Evolutionary conservation across 495 filamentous ascomycete species (phyloP), one percentile per base, ranked within the genome.

Genomic region (Letharia lupina): DNA sequence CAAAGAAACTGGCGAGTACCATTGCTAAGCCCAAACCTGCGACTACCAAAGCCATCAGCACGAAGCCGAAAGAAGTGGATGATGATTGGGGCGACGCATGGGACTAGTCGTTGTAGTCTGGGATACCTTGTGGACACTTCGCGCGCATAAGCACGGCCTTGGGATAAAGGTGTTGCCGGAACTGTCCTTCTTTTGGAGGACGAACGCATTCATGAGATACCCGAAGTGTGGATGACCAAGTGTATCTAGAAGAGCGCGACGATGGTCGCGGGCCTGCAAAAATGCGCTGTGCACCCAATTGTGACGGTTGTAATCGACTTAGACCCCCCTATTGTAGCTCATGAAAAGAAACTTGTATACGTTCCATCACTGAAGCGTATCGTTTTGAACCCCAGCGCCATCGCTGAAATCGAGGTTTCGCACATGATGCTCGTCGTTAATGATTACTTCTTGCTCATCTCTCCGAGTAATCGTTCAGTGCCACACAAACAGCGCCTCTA

Each of bases 381-480:
- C 40, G 23, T 50, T 20, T 0, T 13, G 28, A 33, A 47, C 65
- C 59, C 57, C 23, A 61, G 60, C 69, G 63, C 69, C 69, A 50
- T 65, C 63, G 66, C 69, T 68, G 61, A 64, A 35, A 39, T 33
- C 18, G 1, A 61, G 20, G 48, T 20, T 8, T 13, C 2, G 52
- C 45, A 33, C 12, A 33, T 33, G 39, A 48, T 23, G 42, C 44
- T 23, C 15, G 31, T 39, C 16, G 28, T 33, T 16, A 42, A 8
- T 13, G 28, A 23, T 47, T 2, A 20, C 9, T 23, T 13, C 35
- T n/a, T 13, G 3, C 31, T 63, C 60, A 69, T 47, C 68, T 79
- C 78, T 97, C 93, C 18, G 90, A 94, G 74, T 96, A 97, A 76
- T 98, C 94, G 75, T 98, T 98, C 62, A 98, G 80, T 40, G 94